A percentile compares a stretch with the other conserved stretches of the same genome.
These are phyloP conservation scores for Stipa capillata DNA, from an alignment of 176 grass and related monocot species.

Conservation along the genomic window DNA sequence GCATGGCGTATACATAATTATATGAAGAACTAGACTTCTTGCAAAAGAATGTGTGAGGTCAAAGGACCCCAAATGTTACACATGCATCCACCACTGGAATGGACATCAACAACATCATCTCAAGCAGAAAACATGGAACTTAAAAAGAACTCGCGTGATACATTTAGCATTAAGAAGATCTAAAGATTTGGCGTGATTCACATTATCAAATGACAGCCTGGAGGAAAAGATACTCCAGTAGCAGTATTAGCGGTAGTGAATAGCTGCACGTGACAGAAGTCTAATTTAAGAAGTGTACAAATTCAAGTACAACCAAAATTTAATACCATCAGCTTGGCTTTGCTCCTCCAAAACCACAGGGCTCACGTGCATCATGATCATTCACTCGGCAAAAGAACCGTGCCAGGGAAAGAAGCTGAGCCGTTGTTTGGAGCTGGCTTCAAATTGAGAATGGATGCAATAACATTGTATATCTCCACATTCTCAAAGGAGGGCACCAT, in stretches of 20 bases:
- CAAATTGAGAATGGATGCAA: slow-evolving; percentile 66
- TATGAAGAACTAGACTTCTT: not conserved
- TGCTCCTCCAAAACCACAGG: slow-evolving; percentile 1
- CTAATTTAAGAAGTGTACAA: slow-evolving; percentile 31
- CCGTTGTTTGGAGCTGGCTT: slow-evolving; percentile 74
- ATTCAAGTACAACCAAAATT: slow-evolving; percentile 22
- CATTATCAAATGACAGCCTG: not conserved
- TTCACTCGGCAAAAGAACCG: slow-evolving; percentile 47
- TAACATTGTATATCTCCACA: slow-evolving; percentile 87
- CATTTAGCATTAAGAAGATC: slow-evolving; percentile 4
- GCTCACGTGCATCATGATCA: slow-evolving; percentile 10
- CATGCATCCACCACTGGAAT: not conserved
- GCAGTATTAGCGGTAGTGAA: slow-evolving; percentile 8
- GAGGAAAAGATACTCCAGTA: not conserved
- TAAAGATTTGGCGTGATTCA: not conserved
- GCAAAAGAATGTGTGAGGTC: not conserved
- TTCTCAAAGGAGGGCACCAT: slow-evolving; percentile 81
- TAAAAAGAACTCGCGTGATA: not conserved
- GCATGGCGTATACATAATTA: not conserved
- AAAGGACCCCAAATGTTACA: not conserved
- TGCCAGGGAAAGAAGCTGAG: slow-evolving; percentile 57
- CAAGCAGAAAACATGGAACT: slow-evolving; percentile 4
- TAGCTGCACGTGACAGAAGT: not conserved
- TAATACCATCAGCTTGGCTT: not conserved
- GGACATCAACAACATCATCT: not conserved